Evolutionary conservation across 169 alveolate genomes (phyloP), one percentile per base, ranked within the genome.

Genomic region (Plasmodium coatneyi): DNA sequence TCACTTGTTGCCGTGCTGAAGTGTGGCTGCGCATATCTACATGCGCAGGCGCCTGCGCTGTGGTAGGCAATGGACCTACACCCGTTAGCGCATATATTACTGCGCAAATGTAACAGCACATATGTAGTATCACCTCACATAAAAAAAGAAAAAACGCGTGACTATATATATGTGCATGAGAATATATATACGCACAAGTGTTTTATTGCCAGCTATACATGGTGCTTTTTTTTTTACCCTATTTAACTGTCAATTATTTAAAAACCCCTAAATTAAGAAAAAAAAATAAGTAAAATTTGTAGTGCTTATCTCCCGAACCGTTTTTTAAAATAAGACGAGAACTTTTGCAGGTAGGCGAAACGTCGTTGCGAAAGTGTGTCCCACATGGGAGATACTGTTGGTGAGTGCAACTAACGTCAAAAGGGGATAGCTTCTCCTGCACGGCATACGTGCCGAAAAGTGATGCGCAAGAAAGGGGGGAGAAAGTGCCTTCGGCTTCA

Each of bases 171-270:
- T 81, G 32, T 52, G 30, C 52, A 22, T 22, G 71, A 66, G 3
- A 1, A 22, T 49, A 66, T 22, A 28, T 66, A 66, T 25, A 43
- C 9, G 19, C 5, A 54, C 16, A 83, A 83, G 12, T 83, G 56
- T 83, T 71, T 83, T 70, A 82, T 56, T 32, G 56, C 22, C 83
- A 71, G 36, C 52, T 72, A 83, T 72, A 83, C 19, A 71, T 49
- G 16, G 25, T 82, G 16, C 30, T 83, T 49, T 49, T 16, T 46
- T 49, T 49, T 9, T 30, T 43, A 52, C 6, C 80, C 71, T 74
- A 54, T 76, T 86, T 86, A 86, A 86, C 80, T 86, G 82, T 74
- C 83, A 86, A 86, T 83, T 70, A 86, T 86, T 43, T 22, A 66
- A 74, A 86, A 76, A 34, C 54, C 43, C 41, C 12, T 56, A 82